Evolutionary conservation across 108 stramenopile genomes (phyloP).

Genomic region (Aurantiochytrium sp.): DNA sequence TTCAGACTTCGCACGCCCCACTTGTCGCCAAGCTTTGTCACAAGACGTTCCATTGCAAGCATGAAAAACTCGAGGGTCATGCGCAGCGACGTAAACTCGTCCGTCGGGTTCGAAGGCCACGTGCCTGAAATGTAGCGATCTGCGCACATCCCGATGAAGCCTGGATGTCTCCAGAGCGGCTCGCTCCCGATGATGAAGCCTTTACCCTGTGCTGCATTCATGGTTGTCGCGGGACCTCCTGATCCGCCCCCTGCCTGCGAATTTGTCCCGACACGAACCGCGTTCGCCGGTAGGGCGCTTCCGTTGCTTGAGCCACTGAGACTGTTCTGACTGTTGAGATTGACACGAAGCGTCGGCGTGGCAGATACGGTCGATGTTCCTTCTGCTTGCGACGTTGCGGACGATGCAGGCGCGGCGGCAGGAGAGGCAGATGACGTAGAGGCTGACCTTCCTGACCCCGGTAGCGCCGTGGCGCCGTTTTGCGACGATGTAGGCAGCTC

Average conservation of each 20-base stretch:
- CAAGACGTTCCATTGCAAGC: background rate
- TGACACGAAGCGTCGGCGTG: background rate
- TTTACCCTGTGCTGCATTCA: too few species aligned
- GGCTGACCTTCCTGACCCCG: too few species aligned
- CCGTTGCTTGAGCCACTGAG: too few species aligned
- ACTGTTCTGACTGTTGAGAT: too few species aligned
- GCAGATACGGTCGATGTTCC: background rate
- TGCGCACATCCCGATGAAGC: background rate
- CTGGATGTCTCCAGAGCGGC: slow-evolving; percentile 8
- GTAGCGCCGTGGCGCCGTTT: background rate
- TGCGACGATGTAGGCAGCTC: background rate
- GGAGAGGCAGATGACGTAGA: background rate
- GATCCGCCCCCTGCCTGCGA: background rate
- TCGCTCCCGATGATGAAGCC: background rate
- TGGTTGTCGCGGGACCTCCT: too few species aligned
- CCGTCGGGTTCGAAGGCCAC: background rate
- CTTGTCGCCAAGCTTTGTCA: background rate
- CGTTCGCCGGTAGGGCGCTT: too few species aligned
- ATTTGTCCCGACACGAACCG: background rate
- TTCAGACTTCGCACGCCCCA: background rate
- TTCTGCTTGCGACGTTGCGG: background rate
- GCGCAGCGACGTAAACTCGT: background rate
- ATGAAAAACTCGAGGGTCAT: background rate
- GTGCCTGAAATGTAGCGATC: background rate
- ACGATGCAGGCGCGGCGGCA: background rate